Percentiles rank a stretch among this genome's conserved stretches.
phyloP scores from a whole-genome alignment of 2,329 filamentous ascomycete genomes.

The Cordyceps pruinosa region DNA sequence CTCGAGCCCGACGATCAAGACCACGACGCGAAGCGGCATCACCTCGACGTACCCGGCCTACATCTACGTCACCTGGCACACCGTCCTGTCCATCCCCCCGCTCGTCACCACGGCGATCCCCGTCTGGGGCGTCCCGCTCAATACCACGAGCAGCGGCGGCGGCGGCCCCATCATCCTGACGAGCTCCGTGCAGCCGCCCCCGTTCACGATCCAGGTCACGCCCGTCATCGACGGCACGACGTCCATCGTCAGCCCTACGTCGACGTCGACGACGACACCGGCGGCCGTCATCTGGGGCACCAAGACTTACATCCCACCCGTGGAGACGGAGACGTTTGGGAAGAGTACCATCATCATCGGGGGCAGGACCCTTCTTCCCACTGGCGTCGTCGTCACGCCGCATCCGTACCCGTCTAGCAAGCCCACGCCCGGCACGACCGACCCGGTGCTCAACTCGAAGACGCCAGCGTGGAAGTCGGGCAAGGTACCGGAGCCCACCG shows the following conservation, averaged over 20 bases:
- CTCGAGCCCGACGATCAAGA: not conserved
- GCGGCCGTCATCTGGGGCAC: constrained; percentile 1
- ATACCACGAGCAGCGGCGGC: not conserved
- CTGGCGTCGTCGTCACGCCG: not conserved
- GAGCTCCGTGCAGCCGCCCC: constrained; percentile 9
- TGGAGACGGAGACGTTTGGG: not conserved
- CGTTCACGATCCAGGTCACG: not conserved
- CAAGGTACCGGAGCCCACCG: constrained; percentile 1
- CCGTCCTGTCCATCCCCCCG: constrained; percentile 5
- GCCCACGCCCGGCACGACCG: constrained; percentile 1
- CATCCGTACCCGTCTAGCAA: constrained; percentile 3
- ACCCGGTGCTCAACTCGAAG: constrained; percentile 6
- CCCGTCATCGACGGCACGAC: constrained; percentile 7
- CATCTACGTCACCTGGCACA: not conserved
- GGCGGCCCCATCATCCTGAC: not conserved
- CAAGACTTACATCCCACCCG: not conserved
- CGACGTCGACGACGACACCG: not conserved
- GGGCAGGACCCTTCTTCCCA: not conserved
- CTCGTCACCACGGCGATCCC: constrained; percentile 3
- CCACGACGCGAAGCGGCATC: not conserved
- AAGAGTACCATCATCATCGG: constrained; percentile 7
- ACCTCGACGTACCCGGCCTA: constrained; percentile 2
- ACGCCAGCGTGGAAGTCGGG: constrained; percentile 2
- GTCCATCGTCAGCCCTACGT: not conserved
- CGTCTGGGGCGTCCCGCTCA: constrained; percentile 3